Conservation (phyloP, 768 basidiomycete species). For the Solioccasus polychromus region DNA sequence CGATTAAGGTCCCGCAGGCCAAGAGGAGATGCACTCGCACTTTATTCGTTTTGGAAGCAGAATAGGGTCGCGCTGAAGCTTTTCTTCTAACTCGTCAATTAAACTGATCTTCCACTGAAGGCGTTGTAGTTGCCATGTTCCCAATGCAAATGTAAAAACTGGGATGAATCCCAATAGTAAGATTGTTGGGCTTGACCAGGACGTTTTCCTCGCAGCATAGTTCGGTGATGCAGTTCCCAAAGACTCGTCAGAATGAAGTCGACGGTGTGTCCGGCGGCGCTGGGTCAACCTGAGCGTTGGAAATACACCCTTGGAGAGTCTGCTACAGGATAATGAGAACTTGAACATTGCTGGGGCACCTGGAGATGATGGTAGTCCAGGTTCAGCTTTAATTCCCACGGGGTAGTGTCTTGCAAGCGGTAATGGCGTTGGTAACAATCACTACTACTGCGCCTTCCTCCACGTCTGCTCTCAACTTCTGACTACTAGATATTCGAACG, state of each 20-base stretch:
- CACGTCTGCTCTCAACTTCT: slow-evolving; percentile 3
- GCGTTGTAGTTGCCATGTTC: slow-evolving; percentile 91
- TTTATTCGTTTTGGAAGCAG: slow-evolving; percentile 81
- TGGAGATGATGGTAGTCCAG: not conserved
- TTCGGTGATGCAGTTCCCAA: slow-evolving; percentile 33
- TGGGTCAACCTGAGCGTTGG: slow-evolving; percentile 10
- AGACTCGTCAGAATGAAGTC: slow-evolving; percentile 16
- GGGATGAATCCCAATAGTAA: slow-evolving; percentile 82
- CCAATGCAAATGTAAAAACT: slow-evolving; percentile 84
- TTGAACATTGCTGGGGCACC: slow-evolving; percentile 18
- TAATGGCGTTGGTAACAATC: not conserved
- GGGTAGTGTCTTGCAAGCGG: not conserved
- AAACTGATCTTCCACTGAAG: slow-evolving; percentile 93
- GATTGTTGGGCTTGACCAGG: slow-evolving; percentile 69
- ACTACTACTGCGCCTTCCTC: slow-evolving; percentile 7
- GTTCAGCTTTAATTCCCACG: slow-evolving; percentile 21
- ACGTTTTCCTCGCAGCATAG: slow-evolving; percentile 57
- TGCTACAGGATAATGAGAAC: slow-evolving; percentile 18
- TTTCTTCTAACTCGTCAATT: slow-evolving; percentile 92
- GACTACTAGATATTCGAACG: slow-evolving; percentile 4
- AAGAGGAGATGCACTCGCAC: slow-evolving; percentile 45
- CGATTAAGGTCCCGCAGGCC: slow-evolving; percentile 16
- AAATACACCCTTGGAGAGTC: slow-evolving; percentile 4
- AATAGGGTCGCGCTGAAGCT: slow-evolving; percentile 77
- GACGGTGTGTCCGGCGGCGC: slow-evolving; percentile 9